A percentile compares a stretch with the other conserved stretches of the same genome.
Evolutionary conservation across 139 green algal species (phyloP).

Genomic region (Pleodorina starrii): DNA sequence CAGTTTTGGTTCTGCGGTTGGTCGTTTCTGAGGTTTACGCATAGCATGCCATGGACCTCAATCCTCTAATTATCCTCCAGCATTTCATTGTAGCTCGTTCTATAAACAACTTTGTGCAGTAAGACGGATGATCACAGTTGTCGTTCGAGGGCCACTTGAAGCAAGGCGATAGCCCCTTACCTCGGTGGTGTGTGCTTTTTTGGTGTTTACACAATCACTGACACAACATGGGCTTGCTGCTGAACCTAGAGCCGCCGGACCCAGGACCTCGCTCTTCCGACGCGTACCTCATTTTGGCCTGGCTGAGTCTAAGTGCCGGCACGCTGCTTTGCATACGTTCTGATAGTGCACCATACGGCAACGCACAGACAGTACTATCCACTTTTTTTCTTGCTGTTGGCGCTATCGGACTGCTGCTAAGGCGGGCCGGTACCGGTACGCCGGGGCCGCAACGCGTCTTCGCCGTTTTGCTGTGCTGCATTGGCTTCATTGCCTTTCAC

Average conservation of each 20-base stretch:
- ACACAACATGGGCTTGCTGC: background rate
- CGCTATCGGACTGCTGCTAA: background rate
- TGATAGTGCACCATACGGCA: background rate
- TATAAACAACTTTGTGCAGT: background rate
- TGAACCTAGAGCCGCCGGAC: background rate
- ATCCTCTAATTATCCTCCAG: background rate
- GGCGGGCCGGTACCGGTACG: background rate
- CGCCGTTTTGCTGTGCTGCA: background rate
- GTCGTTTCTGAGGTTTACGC: background rate
- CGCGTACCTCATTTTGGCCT: background rate
- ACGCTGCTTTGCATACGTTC: background rate
- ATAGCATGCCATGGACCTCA: background rate
- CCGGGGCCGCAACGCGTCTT: background rate
- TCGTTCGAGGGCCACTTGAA: background rate
- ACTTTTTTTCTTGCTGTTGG: background rate
- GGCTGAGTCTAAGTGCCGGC: background rate
- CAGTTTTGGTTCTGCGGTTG: background rate
- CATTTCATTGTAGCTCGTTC: background rate
- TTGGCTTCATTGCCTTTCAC: background rate
- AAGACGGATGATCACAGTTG: background rate
- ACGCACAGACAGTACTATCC: background rate
- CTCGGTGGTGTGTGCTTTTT: too few species aligned
- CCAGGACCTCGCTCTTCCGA: background rate
- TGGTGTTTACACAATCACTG: too few species aligned
- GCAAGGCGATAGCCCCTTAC: background rate